Evolutionary conservation across 1,139 yeast species (phyloP).

Genomic region (Suhomyces chickasaworum): DNA sequence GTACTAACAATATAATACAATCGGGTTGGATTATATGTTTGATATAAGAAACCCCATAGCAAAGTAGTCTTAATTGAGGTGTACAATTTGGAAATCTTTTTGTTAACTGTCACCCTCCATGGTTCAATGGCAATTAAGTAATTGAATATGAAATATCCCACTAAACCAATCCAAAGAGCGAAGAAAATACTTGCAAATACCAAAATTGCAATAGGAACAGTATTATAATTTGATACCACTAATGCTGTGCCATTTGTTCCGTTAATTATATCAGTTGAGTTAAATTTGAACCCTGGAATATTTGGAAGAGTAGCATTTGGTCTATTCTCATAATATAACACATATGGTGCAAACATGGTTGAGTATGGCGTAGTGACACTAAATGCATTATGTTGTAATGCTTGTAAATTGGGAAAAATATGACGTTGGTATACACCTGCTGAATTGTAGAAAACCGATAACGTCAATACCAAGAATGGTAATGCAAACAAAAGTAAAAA

Average conservation of each 20-base stretch:
- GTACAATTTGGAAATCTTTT: slow-evolving; percentile 41
- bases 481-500: slow-evolving; percentile 42
- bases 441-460: slow-evolving; percentile 37
- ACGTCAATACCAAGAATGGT: slow-evolving; percentile 49
- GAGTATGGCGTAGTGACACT: slow-evolving; percentile 31
- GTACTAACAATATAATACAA: slow-evolving; percentile 44
- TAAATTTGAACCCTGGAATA: not conserved
- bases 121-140: slow-evolving; percentile 28
- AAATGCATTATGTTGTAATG: slow-evolving; percentile 29
- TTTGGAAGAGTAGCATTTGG: not conserved
- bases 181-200: slow-evolving; percentile 36
- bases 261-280: not conserved
- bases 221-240: slow-evolving; percentile 1
- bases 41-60: slow-evolving; percentile 50
- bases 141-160: slow-evolving; percentile 34
- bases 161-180: slow-evolving; percentile 35
- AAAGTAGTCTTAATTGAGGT: slow-evolving; percentile 50
- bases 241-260: not conserved
- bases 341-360: slow-evolving; percentile 20
- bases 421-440: slow-evolving; percentile 19
- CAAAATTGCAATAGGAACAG: slow-evolving; percentile 19
- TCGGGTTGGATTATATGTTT: slow-evolving; percentile 45
- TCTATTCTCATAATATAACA: not conserved
- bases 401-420: slow-evolving; percentile 20
- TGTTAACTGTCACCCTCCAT: slow-evolving; percentile 21